These are phyloP conservation scores for Trichocladium antarcticum DNA, from an alignment of 495 filamentous ascomycete genomes.

Conservation along the genomic window DNA sequence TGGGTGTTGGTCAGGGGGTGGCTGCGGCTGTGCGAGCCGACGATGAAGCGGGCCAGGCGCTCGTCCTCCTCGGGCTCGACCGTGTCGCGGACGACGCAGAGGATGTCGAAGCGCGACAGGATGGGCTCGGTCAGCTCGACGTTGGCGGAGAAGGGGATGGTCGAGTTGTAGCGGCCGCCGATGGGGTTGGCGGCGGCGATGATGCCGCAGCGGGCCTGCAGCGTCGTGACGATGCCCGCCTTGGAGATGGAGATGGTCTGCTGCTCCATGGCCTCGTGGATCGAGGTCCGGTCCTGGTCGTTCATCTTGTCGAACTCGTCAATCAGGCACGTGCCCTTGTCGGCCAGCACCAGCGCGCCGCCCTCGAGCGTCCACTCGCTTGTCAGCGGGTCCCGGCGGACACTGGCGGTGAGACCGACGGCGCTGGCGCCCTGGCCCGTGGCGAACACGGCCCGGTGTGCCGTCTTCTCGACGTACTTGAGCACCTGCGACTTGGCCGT, in stretches of 20 bases:
- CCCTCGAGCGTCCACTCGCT: conserved; percentile 98
- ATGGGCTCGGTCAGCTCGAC: conserved; percentile 97
- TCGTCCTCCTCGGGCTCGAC: conserved; percentile 97
- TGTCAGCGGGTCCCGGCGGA: conserved; percentile 90
- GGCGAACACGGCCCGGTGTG: conserved; percentile 93
- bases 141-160: conserved; percentile 87
- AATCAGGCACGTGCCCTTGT: conserved; percentile 91
- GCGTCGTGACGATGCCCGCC: conserved; percentile 93
- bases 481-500: conserved; percentile 98
- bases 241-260: conserved; percentile 99
- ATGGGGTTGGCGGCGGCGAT: conserved; percentile 96
- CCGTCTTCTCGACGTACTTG: conserved; percentile 96
- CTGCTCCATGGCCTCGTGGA: conserved; percentile 99
- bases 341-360: conserved; percentile 88
- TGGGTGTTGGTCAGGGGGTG: conserved; percentile 56
- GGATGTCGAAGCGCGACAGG: conserved; percentile 95
- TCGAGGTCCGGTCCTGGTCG: conserved; percentile 93
- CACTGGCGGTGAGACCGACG: conserved; percentile 94
- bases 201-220: conserved; percentile 96
- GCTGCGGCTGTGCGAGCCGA: conserved; percentile 80
- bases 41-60: conserved; percentile 86
- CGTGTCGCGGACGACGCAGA: conserved; percentile 92
- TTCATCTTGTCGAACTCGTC: conserved; percentile 99
- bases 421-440: conserved; percentile 96
- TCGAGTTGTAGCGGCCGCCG: conserved; percentile 93